Evolutionary conservation across 352 stramenopile species (phyloP).

Genomic region (Aphanomyces euteiches): DNA sequence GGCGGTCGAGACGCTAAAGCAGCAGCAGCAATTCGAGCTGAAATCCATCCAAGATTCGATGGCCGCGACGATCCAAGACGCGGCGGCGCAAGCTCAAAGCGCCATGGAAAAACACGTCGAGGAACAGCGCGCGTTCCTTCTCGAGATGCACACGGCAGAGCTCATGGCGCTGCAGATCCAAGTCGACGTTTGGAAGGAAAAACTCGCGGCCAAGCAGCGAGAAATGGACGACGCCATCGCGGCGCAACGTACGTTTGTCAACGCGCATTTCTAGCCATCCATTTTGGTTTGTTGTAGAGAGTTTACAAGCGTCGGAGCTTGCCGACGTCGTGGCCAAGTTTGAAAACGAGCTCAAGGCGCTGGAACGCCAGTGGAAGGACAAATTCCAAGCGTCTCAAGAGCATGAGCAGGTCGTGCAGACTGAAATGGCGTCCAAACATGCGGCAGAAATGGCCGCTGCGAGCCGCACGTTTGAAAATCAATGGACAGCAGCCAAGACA

Average conservation of each 20-base stretch:
- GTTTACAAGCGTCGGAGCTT: neutral
- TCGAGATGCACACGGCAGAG: constrained; percentile 17
- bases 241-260: neutral
- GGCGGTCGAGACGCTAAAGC: constrained; percentile 29
- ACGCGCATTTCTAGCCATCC: neutral
- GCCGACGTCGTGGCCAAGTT: neutral
- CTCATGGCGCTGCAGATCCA: neutral
- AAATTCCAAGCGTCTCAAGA: neutral
- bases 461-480: neutral
- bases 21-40: constrained; percentile 27
- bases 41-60: constrained; percentile 33
- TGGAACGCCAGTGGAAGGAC: neutral
- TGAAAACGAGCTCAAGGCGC: neutral
- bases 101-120: constrained; percentile 8
- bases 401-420: neutral
- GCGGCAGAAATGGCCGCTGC: neutral
- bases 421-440: neutral
- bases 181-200: neutral
- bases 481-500: neutral
- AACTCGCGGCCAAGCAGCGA: neutral
- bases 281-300: neutral
- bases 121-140: constrained; percentile 17
- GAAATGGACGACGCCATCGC: neutral
- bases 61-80: neutral
- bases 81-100: neutral